Base-by-base conservation (phyloP, 805 yeast genomes). In the Pichia phayaonensis region DNA sequence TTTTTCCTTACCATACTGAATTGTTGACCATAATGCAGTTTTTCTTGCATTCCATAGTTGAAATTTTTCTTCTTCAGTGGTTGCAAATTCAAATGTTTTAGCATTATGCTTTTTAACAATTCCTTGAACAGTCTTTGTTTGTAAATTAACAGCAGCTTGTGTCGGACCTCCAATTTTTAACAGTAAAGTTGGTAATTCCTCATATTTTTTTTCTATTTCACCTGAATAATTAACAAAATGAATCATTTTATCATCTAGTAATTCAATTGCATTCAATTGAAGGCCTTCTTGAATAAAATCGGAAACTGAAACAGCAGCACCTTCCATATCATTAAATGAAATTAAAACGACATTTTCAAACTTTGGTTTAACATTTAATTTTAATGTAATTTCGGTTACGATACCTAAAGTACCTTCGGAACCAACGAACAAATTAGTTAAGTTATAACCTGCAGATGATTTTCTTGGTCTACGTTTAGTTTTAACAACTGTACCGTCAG, bases 41-140 rank as follows among this genome's bases (percentile, higher is more conserved):
- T 88, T 88, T 49, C 96, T 68, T 5, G 96, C 96, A 24, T 83
- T 76, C 82, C 94, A 89, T 39, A 89, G 70, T 59, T 85, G 92
- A 12, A 74, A 76, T 43, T 80, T 80, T 56, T 86, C 90, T 38
- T 81, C 84, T 38, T 76, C 76, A 48, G 72, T 72, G 48, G 72
- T 69, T 0, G 96, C 95, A 67, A 83, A 80, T 52, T 77, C 76
- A 59, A 88, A 79, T 15, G 71, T 66, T 24, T 61, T 62, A 48
- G 81, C 72, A 39, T 77, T 66, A 65, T 86, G 74, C 39, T 63
- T 54, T 29, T 67, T 59, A 22, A 83, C 69, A 45, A 81, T 71
- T 8, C 54, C 50, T 49, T 71, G 62, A 29, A 81, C 79, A 21
- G 69, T 71, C 15, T 66, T 60, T 21, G 84, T 74, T 41, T 83